Percentiles rank a stretch among this genome's conserved stretches.
Evolutionary conservation across 305 asterid species (phyloP).

Genomic region (Stenogyne calaminthoides): DNA sequence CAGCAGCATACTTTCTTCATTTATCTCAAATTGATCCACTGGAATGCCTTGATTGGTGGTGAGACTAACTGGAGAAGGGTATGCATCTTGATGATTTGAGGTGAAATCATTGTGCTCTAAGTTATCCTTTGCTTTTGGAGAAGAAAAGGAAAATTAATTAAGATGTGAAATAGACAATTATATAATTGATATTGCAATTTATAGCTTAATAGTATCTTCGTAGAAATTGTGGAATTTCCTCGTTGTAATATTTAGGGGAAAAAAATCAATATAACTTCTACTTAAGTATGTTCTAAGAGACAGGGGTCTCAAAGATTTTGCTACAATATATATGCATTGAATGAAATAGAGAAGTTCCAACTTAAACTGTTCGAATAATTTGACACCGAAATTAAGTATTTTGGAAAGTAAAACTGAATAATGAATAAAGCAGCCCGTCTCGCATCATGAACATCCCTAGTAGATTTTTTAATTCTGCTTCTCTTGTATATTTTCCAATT

Average conservation of each 20-base stretch:
- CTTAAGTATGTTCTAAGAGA: background rate
- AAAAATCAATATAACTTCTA: background rate
- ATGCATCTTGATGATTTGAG: conserved; percentile 38
- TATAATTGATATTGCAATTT: conserved; percentile 22
- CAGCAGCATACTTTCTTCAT: conserved; percentile 54
- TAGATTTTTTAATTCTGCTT: background rate
- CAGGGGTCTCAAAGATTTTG: background rate
- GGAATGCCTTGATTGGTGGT: conserved; percentile 35
- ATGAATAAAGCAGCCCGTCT: conserved; percentile 10
- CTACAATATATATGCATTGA: background rate
- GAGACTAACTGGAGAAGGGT: conserved; percentile 42
- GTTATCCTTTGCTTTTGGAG: conserved; percentile 43
- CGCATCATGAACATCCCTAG: background rate
- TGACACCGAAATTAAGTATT: background rate
- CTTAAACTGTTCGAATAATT: background rate
- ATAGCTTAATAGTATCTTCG: background rate
- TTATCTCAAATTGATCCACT: conserved; percentile 40
- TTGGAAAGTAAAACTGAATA: background rate
- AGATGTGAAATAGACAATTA: background rate
- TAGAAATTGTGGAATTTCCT: conserved; percentile 3
- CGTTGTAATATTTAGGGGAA: background rate
- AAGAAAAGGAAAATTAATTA: conserved; percentile 28
- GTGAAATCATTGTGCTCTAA: conserved; percentile 41
- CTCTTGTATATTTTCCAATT: conserved; percentile 6
- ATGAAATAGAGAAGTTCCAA: conserved; percentile 20